These are phyloP conservation scores for Margaritispora aquatica DNA, from an alignment of 495 filamentous ascomycete species.

Conservation along the genomic window DNA sequence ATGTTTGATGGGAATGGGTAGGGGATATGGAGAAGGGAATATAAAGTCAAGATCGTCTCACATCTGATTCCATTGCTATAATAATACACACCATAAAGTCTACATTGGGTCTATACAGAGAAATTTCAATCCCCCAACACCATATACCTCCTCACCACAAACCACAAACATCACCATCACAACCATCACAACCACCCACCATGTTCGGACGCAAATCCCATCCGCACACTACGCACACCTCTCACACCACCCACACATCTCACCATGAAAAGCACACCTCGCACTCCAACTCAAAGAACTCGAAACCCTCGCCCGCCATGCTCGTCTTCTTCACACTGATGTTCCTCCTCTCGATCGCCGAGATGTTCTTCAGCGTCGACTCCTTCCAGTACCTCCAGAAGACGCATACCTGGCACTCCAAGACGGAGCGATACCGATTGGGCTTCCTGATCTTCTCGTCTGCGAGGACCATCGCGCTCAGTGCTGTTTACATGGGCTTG, in stretches of 20 bases:
- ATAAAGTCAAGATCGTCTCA: too few relatives aligned
- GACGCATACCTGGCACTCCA: constrained; percentile 7
- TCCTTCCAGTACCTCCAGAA: constrained; percentile 14
- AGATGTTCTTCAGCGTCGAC: constrained; percentile 13
- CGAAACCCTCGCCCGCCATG: neutral
- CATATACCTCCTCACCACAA: neutral
- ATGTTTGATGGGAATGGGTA: neutral
- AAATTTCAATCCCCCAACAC: too few relatives aligned
- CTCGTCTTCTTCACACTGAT: constrained; percentile 13
- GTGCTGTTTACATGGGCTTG: constrained; percentile 11
- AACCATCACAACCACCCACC: neutral
- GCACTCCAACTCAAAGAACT: neutral
- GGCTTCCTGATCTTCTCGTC: constrained; percentile 10
- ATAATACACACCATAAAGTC: too few relatives aligned
- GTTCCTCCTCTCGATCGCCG: constrained; percentile 15
- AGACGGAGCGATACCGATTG: constrained; percentile 5
- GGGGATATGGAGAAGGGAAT: neutral
- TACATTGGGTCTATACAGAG: too few relatives aligned
- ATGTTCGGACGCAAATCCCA: constrained; percentile 3
- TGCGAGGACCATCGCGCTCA: constrained; percentile 5
- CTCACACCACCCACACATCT: neutral
- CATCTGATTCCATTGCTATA: too few relatives aligned
- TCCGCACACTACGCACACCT: neutral
- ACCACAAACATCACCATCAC: neutral
- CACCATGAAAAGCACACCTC: neutral